Percentiles rank a stretch among this genome's conserved stretches.
phyloP scores from a whole-genome alignment of 345 rosid species.

The Fremontodendron californicum region DNA sequence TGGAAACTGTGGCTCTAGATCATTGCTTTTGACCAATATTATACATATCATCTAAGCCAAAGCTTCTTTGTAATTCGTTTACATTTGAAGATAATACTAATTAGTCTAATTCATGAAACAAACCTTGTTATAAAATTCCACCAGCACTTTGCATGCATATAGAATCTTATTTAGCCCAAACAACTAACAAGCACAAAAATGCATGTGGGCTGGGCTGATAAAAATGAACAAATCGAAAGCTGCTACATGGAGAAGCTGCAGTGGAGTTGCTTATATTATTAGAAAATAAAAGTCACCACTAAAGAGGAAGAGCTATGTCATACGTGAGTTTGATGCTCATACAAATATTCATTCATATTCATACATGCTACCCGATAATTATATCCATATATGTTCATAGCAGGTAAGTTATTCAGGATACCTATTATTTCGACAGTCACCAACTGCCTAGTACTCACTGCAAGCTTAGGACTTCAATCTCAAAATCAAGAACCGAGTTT shows the following conservation, averaged over 20 bases:
- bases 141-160: background rate
- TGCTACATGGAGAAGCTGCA: background rate
- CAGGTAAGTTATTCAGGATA: constrained; percentile 1
- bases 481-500: constrained; percentile 77
- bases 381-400: background rate
- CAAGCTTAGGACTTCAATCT: constrained; percentile 67
- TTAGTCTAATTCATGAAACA: background rate
- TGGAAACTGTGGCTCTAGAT: too few species aligned
- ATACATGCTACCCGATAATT: background rate
- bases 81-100: background rate
- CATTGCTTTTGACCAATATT: background rate
- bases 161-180: background rate
- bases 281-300: background rate
- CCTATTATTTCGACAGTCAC: background rate
- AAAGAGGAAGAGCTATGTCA: background rate
- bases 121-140: background rate
- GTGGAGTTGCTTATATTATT: background rate
- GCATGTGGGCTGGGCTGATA: background rate
- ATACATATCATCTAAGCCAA: background rate
- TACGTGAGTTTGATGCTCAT: background rate
- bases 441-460: constrained; percentile 33
- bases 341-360: background rate
- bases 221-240: background rate
- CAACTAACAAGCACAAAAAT: background rate
- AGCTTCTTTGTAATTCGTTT: background rate